Evolutionary conservation across 1,139 yeast species (phyloP), one percentile per base, ranked within the genome.

Genomic region (Pichia sp.): DNA sequence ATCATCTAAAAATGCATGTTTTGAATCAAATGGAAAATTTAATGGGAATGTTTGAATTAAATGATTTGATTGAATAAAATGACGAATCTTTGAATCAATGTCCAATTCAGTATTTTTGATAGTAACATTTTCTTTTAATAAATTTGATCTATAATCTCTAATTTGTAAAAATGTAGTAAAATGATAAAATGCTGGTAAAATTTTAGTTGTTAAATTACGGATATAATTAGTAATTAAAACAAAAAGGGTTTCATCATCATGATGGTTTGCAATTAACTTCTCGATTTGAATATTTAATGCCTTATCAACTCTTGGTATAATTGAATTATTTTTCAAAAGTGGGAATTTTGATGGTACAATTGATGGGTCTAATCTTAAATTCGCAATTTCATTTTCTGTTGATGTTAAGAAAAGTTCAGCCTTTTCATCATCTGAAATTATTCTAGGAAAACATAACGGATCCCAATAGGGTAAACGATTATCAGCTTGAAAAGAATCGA

Each of bases 211-310:
- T 40, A 62, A 47, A 31, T 58, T 53, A 30, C 58, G 50, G 7
- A 59, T 29, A 40, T 60, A 59, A 37, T 53, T 53, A 1, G 61
- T 53, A 28, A 62, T 35, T 7, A 52, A 35, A 26, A 56, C 52
- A 37, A 50, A 62, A 25, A 64, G 54, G 4, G 65, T 56, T 18
- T 50, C 49, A 48, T 63, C 67, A 46, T 58, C 63, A 45, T 62
- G 65, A 40, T 58, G 59, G 9, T 58, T 57, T 10, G 40, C 38
- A 11, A 63, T 34, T 8, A 62, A 43, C 3, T 34, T 34, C 0
- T 46, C 43, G 7, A 63, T 37, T 31, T 51, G 49, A 3, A 47
- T 35, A 38, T 56, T 48, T 33, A 63, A 51, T 9, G 46, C 48
- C 2, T 37, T 33, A 51, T 64, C 66, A 28, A 61, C 44, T 25